Conservation (phyloP, 257 asterid genomes). For the Cinchona pubescens region DNA sequence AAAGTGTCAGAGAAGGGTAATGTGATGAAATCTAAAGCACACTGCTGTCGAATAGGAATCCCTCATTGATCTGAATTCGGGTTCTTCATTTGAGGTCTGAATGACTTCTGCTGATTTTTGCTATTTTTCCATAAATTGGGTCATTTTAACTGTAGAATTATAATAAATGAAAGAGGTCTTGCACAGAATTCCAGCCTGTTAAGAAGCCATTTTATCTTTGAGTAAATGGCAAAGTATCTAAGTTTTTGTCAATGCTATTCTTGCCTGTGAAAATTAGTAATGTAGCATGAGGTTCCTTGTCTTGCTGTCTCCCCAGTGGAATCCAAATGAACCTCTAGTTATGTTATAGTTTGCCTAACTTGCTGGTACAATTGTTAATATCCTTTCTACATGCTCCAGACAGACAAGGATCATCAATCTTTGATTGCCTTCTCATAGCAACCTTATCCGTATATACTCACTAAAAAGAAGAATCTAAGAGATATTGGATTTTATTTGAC, state of each 20-base stretch:
- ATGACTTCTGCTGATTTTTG: background rate
- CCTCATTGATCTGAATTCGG: background rate
- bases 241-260: background rate
- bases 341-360: background rate
- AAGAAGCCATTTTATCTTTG: background rate
- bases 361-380: background rate
- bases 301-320: background rate
- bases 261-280: background rate
- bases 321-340: background rate
- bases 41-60: no score
- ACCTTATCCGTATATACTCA: background rate
- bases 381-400: background rate
- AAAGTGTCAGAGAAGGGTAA: background rate
- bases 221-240: background rate
- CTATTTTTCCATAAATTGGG: background rate
- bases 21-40: background rate
- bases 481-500: background rate
- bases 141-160: background rate
- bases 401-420: background rate
- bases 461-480: background rate
- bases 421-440: background rate
- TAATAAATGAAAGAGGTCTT: background rate
- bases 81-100: background rate
- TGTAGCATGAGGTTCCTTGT: background rate
- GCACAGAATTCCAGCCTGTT: background rate